A percentile compares a stretch with the other conserved stretches of the same genome.
Evolutionary conservation across 257 asterid species (phyloP).

Genomic region (Nicotiana noctiflora): DNA sequence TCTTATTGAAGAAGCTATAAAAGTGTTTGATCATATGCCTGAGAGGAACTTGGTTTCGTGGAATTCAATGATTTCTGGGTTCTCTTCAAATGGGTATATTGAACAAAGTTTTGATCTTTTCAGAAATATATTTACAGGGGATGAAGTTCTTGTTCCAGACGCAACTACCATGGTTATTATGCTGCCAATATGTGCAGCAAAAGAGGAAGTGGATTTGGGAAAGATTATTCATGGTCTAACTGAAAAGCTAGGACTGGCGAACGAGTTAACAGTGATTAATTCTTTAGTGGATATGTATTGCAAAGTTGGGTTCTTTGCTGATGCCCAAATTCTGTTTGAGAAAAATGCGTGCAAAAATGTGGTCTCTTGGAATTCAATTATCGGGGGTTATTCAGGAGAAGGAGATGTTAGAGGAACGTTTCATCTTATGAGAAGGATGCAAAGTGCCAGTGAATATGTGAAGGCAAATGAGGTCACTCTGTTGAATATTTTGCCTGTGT

Average conservation of each 20-base stretch:
- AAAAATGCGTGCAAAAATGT: slow-evolving; percentile 15
- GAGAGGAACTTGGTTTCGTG: slow-evolving; percentile 23
- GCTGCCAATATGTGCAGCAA: slow-evolving; percentile 25
- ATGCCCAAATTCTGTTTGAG: slow-evolving; percentile 19
- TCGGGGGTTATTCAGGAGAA: slow-evolving; percentile 24
- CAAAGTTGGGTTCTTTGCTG: slow-evolving; percentile 21
- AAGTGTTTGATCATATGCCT: slow-evolving; percentile 24
- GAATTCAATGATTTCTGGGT: slow-evolving; percentile 23
- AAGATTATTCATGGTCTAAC: slow-evolving; percentile 22
- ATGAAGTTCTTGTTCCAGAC: slow-evolving; percentile 21
- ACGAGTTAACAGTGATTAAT: slow-evolving; percentile 22
- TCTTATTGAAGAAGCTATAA: slow-evolving; percentile 1
- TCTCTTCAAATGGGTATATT: slow-evolving; percentile 10
- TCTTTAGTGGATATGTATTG: slow-evolving; percentile 30
- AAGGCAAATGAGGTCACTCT: slow-evolving; percentile 25
- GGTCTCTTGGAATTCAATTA: slow-evolving; percentile 33
- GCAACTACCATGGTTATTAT: slow-evolving; percentile 22
- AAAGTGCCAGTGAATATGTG: not conserved
- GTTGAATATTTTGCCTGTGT: slow-evolving; percentile 21
- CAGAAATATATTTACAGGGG: not conserved
- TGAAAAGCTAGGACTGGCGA: slow-evolving; percentile 20
- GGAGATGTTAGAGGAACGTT: slow-evolving; percentile 20
- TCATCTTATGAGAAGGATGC: slow-evolving; percentile 24
- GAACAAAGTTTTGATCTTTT: slow-evolving; percentile 16
- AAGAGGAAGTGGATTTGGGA: slow-evolving; percentile 17